Conservation (phyloP, 169 alveolate species). For the Theileria parva region DNA sequence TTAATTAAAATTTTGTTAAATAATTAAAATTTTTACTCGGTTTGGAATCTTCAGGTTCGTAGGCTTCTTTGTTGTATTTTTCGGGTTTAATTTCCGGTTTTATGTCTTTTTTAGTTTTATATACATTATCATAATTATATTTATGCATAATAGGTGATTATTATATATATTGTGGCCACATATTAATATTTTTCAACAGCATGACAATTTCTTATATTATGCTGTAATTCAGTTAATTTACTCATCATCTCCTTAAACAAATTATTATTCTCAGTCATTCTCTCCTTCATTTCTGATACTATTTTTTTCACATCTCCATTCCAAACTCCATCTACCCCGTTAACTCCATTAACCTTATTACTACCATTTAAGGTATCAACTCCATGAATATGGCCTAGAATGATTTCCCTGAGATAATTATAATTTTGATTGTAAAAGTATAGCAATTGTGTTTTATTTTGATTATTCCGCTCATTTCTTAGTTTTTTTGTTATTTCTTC, state of each 20-base stretch:
- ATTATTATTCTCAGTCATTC: conserved; percentile 27
- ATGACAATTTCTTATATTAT: not conserved
- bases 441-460: conserved; percentile 22
- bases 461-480: conserved; percentile 38
- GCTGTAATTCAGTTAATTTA: conserved; percentile 2
- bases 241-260: conserved; percentile 14
- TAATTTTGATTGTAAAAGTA: conserved; percentile 50
- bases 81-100: not conserved
- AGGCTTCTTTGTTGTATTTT: not conserved
- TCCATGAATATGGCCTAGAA: conserved; percentile 56
- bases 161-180: not conserved
- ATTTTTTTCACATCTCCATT: conserved; percentile 22
- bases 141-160: not conserved
- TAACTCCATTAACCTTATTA: not conserved
- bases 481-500: conserved; percentile 42
- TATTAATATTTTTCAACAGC: not conserved
- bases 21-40: not conserved
- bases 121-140: not conserved
- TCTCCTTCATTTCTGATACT: conserved; percentile 19
- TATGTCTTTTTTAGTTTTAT: not conserved
- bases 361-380: not conserved
- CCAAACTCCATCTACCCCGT: no score
- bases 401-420: conserved; percentile 25
- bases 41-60: not conserved
- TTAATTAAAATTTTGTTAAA: no score